A percentile compares a stretch with the other conserved stretches of the same genome.
Conservation (phyloP, 2,329 filamentous ascomycete species). For the Ceratocystis alfenasii region DNA sequence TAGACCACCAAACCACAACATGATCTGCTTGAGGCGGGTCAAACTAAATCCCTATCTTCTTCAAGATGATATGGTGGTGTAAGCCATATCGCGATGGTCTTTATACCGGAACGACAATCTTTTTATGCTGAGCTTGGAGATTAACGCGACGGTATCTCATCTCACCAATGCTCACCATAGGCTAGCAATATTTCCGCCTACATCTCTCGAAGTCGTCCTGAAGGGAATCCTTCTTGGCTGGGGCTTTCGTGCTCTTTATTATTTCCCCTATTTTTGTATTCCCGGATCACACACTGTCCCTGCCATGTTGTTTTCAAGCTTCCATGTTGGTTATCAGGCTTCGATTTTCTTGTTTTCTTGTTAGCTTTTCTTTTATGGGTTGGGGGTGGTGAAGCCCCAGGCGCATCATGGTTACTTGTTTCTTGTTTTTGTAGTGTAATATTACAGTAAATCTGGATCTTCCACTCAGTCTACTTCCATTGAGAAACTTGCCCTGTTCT, state of each 20-base stretch:
- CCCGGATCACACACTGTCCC: neutral
- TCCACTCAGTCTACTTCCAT: neutral
- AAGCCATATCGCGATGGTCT: neutral
- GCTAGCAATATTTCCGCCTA: neutral
- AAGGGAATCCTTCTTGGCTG: neutral
- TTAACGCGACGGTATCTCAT: neutral
- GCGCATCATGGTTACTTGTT: conserved; percentile 9
- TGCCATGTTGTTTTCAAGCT: conserved; percentile 17
- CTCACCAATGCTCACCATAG: neutral
- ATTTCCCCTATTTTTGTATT: conserved; percentile 10
- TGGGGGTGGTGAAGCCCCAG: conserved; percentile 3
- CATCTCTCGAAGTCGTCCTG: neutral
- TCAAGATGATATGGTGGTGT: neutral
- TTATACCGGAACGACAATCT: neutral
- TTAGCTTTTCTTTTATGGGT: neutral
- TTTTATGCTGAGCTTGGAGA: neutral
- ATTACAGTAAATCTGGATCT: neutral
- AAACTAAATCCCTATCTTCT: neutral
- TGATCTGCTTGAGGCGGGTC: neutral
- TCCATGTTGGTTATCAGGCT: conserved; percentile 6
- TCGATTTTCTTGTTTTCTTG: conserved; percentile 1
- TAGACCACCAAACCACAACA: neutral
- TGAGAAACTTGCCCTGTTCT: no score
- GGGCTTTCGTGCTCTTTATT: neutral
- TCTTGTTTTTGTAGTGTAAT: conserved; percentile 1